phyloP scores from a whole-genome alignment of 371 early-diverging fungal species.

The Mortierella polycephala region DNA sequence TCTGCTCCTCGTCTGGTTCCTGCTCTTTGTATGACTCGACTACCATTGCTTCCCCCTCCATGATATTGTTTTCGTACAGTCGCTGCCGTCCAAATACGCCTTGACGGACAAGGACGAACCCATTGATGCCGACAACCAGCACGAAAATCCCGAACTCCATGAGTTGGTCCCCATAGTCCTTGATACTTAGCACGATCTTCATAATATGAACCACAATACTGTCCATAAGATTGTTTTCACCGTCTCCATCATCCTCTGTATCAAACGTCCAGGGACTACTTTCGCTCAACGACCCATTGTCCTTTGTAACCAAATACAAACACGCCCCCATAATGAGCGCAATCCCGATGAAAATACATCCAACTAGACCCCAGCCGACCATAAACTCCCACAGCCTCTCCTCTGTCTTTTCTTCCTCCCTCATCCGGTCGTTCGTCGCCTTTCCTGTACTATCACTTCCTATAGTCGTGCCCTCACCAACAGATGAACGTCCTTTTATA shows the following conservation, averaged over 20 bases:
- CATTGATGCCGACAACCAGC: conserved; percentile 63
- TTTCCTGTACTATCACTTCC: conserved; percentile 2
- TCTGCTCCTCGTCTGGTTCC: not conserved
- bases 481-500: not conserved
- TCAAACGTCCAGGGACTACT: conserved; percentile 23
- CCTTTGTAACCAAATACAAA: too few relatives aligned
- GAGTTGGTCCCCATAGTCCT: conserved; percentile 44
- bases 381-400: conserved; percentile 42
- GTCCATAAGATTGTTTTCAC: conserved; percentile 44
- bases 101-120: conserved; percentile 63
- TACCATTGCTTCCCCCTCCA: conserved; percentile 40
- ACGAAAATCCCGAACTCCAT: conserved; percentile 64
- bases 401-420: conserved; percentile 13
- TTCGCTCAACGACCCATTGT: conserved; percentile 16
- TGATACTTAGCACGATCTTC: conserved; percentile 56
- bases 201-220: conserved; percentile 55
- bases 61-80: conserved; percentile 39
- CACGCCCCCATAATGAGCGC: conserved; percentile 10
- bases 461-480: not conserved
- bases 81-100: conserved; percentile 54
- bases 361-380: conserved; percentile 38
- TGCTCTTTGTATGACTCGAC: not conserved
- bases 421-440: not conserved
- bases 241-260: conserved; percentile 15
- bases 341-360: conserved; percentile 16